Base-by-base conservation (phyloP, 2,329 filamentous ascomycete species). In the Cladosporium cucumerinum region DNA sequence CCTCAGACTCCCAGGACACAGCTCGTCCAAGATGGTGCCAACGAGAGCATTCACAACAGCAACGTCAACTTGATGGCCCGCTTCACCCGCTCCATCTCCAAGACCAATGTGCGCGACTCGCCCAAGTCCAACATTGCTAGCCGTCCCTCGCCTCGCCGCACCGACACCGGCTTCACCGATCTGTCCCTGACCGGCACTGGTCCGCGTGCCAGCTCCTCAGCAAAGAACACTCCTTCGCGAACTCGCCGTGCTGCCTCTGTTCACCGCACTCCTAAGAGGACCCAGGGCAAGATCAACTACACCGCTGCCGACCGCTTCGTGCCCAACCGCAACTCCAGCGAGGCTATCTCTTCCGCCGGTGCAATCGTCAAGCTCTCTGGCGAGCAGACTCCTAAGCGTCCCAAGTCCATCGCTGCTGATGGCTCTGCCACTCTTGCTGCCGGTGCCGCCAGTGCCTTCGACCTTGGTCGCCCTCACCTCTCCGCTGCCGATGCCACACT, bases 101-200 rank as follows among this genome's bases (percentile, higher is more conserved):
- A 88, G 81, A 81, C 84, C 48, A 82, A 86, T 48, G 89, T 91
- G 78, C 89, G 91, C 59, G 91, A 95, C 76, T 97, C 94, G 2
- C 93, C 93, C 76, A 98, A 98, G 84, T 97, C 93, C 66, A 98
- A 97, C 84, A 97, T 97, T 78, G 91, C 90, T 70, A 87, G 88
- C 69, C 81, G 82, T 49, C 86, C 87, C 64, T 93, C 92, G 51
- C 93, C 94, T 23, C 90, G 91, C 73, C 92, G 90, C 77, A 85
- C 98, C 46, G 94, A 98, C 79, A 86, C 97, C 48, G 93, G 92
- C 70, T 89, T 97, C 36, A 97, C 93, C 48, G 93, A 99, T 76
- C 98, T 94, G 84, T 87, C 91, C 21, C 84, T 99, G 72, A 92
- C 91, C 61, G 93, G 93, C 68, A 96, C 93, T 63, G 92, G 92